Conservation (phyloP, 108 stramenopile genomes). For the Fistulifera pelliculosa region DNA sequence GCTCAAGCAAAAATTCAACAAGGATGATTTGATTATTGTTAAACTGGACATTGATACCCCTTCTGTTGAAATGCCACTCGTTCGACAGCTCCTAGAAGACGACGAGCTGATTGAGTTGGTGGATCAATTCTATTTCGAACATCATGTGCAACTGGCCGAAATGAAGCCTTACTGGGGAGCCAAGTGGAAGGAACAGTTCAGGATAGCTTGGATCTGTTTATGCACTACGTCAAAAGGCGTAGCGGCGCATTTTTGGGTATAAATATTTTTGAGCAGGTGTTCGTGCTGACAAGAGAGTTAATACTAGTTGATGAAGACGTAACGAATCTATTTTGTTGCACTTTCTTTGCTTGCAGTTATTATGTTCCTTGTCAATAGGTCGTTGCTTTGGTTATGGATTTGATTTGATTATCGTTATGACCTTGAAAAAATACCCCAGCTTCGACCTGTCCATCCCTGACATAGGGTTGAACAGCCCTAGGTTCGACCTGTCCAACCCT, state of each 20-base stretch:
- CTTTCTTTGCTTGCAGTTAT: too few relatives aligned
- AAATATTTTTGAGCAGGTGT: not conserved
- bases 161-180: conserved; percentile 25
- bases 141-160: conserved; percentile 41
- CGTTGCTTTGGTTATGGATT: too few relatives aligned
- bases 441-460: too few relatives aligned
- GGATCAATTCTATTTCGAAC: conserved; percentile 76
- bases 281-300: too few relatives aligned
- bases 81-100: conserved; percentile 25
- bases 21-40: conserved; percentile 54
- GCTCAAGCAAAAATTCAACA: conserved; percentile 23
- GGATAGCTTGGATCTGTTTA: conserved; percentile 37
- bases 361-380: too few relatives aligned
- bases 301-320: too few relatives aligned
- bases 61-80: conserved; percentile 35
- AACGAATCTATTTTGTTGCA: too few relatives aligned
- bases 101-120: conserved; percentile 19
- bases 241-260: conserved; percentile 43
- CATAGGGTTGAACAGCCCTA: too few relatives aligned
- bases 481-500: too few relatives aligned
- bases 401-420: too few relatives aligned
- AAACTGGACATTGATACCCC: conserved; percentile 62
- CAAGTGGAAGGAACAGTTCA: conserved; percentile 29
- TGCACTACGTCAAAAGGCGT: conserved; percentile 26
- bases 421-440: too few relatives aligned